Evolutionary conservation across 2,329 filamentous ascomycete genomes (phyloP).

Genomic region (Alternaria gansuensis): DNA sequence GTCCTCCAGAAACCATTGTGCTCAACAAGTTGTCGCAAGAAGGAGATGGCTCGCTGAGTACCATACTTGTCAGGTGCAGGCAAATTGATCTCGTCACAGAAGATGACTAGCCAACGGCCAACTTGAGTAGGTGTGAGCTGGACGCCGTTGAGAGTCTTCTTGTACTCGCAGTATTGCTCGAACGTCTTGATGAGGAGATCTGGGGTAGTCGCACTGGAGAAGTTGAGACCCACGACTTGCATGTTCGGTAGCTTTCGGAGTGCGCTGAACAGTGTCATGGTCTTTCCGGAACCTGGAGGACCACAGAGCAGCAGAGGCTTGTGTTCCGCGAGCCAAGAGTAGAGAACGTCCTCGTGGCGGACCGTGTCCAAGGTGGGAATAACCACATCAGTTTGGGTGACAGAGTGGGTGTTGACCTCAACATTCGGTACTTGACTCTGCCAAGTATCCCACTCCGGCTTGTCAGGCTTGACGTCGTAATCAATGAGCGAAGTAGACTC

Average conservation of each 20-base stretch:
- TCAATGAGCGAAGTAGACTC: conserved; percentile 90
- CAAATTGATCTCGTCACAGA: conserved; percentile 99
- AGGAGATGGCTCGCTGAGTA: conserved; percentile 96
- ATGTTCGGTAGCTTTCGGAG: conserved; percentile 96
- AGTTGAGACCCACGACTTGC: conserved; percentile 99
- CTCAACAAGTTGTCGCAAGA: conserved; percentile 95
- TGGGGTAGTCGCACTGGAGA: conserved; percentile 97
- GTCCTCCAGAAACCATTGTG: conserved; percentile 99
- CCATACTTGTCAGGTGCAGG: conserved; percentile 97
- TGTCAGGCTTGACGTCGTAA: conserved; percentile 87
- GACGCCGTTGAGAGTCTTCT: conserved; percentile 96
- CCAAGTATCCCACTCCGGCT: conserved; percentile 90
- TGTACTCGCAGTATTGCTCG: conserved; percentile 99
- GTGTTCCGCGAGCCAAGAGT: conserved; percentile 98
- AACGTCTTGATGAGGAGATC: conserved; percentile 99
- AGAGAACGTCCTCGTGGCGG: conserved; percentile 97
- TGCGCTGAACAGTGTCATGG: conserved; percentile 98
- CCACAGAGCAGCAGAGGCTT: conserved; percentile 96
- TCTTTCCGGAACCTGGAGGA: conserved; percentile 98
- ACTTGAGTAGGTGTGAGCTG: conserved; percentile 96
- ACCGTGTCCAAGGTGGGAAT: conserved; percentile 98
- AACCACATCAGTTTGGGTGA: conserved; percentile 97
- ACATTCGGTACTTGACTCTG: conserved; percentile 92
- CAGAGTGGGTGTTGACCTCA: conserved; percentile 97
- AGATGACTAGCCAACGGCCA: conserved; percentile 96